Percentiles rank a stretch among this genome's conserved stretches.
These are phyloP conservation scores for Suhomyces prunicola DNA, from an alignment of 805 yeast genomes.

Conservation along the genomic window DNA sequence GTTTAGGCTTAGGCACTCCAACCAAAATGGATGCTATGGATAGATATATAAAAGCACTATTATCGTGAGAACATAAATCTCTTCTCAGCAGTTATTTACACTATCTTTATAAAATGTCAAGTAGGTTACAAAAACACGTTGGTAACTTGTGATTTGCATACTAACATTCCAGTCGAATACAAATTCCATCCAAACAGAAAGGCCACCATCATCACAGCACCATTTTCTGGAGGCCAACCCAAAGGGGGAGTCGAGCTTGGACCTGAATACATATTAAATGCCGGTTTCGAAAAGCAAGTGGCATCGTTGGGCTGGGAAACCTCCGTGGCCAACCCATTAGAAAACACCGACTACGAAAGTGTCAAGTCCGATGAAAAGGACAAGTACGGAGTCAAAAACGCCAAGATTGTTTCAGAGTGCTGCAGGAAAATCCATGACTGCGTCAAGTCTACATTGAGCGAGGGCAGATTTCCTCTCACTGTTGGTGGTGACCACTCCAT, in stretches of 20 bases:
- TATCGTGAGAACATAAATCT: neutral
- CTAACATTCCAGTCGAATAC: constrained; percentile 36
- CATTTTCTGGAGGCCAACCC: constrained; percentile 95
- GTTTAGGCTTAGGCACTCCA: neutral
- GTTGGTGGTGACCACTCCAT: constrained; percentile 97
- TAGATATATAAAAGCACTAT: neutral
- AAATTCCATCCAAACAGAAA: constrained; percentile 53
- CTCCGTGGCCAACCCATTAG: constrained; percentile 51
- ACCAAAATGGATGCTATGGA: neutral
- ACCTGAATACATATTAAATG: constrained; percentile 73
- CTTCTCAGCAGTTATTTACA: neutral
- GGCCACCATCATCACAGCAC: constrained; percentile 78
- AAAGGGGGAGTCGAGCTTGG: constrained; percentile 93
- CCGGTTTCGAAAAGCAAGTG: constrained; percentile 66
- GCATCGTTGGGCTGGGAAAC: constrained; percentile 71
- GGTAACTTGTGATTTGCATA: neutral
- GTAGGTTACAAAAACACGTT: constrained; percentile 1
- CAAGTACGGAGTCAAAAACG: constrained; percentile 61
- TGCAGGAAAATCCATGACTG: constrained; percentile 60
- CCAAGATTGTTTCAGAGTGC: constrained; percentile 73
- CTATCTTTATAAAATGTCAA: constrained; percentile 4
- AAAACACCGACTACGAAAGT: constrained; percentile 42
- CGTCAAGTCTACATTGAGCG: constrained; percentile 48
- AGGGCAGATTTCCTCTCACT: constrained; percentile 65
- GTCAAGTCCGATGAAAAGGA: constrained; percentile 44